Conservation (phyloP, 2,329 filamentous ascomycete genomes). For the Sporothrix pallida region DNA sequence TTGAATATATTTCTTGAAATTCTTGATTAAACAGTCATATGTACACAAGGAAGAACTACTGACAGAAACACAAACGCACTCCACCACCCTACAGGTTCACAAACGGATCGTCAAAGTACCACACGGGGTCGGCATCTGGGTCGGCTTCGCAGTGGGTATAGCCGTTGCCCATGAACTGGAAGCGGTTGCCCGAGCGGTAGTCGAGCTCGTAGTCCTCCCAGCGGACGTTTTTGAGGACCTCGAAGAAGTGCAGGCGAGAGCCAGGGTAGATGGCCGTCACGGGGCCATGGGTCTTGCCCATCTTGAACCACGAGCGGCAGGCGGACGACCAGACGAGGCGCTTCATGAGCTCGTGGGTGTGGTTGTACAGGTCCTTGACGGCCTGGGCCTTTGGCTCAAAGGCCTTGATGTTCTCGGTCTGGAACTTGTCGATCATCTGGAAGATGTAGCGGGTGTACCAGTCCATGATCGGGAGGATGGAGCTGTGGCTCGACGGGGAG, state of each 20-base stretch:
- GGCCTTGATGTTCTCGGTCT: conserved; percentile 44
- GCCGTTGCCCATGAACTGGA: conserved; percentile 21
- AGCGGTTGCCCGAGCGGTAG: conserved; percentile 3
- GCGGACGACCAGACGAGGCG: conserved; percentile 55
- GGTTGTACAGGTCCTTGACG: conserved; percentile 57
- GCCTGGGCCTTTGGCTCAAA: conserved; percentile 4
- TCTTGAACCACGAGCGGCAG: conserved; percentile 60
- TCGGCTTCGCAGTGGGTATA: conserved; percentile 4
- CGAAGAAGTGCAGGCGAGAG: conserved; percentile 57
- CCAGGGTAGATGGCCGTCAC: conserved; percentile 56
- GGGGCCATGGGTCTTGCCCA: conserved; percentile 50
- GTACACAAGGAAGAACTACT: too few relatives aligned
- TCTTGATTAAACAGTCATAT: too few relatives aligned
- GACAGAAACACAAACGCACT: not conserved
- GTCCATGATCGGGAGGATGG: conserved; percentile 17
- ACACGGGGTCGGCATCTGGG: not conserved
- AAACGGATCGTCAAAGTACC: conserved; percentile 20
- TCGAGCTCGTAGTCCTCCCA: conserved; percentile 54
- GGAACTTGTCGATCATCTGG: conserved; percentile 32
- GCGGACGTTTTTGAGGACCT: conserved; percentile 56
- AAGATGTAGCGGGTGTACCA: conserved; percentile 19
- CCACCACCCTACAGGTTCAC: not conserved
- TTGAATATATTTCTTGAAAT: too few relatives aligned
- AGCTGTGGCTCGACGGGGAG: not conserved
- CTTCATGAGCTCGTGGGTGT: conserved; percentile 56